A percentile compares a stretch with the other conserved stretches of the same genome.
phyloP scores from a whole-genome alignment of 805 yeast genomes.

The Cyberlindnera euphorbiae region DNA sequence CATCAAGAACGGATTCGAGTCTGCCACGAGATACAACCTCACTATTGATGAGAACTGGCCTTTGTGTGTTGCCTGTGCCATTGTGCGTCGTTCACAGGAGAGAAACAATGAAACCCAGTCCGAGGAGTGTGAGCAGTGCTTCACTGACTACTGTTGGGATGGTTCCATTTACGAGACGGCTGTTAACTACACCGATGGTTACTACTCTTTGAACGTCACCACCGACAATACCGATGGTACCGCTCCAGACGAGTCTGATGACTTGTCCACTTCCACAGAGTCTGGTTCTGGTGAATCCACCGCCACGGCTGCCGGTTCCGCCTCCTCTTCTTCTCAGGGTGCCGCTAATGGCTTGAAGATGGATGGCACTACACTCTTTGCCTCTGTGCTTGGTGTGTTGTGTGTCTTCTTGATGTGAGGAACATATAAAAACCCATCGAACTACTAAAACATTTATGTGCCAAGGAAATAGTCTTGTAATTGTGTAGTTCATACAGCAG shows the following conservation, averaged over 20 bases:
- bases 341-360: slow-evolving; percentile 2
- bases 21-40: slow-evolving; percentile 58
- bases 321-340: slow-evolving; percentile 5
- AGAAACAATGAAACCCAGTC: slow-evolving; percentile 52
- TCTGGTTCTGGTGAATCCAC: slow-evolving; percentile 2
- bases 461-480: background rate
- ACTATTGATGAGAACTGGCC: slow-evolving; percentile 67
- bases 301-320: slow-evolving; percentile 3
- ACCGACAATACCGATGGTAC: slow-evolving; percentile 1
- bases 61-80: slow-evolving; percentile 79
- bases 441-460: background rate
- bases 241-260: slow-evolving; percentile 8
- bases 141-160: slow-evolving; percentile 72
- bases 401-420: background rate
- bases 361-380: slow-evolving; percentile 7
- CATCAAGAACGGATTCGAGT: slow-evolving; percentile 72
- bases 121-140: slow-evolving; percentile 68
- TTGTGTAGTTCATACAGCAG: slow-evolving; percentile 3
- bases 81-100: slow-evolving; percentile 74
- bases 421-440: background rate
- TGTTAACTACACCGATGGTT: slow-evolving; percentile 5
- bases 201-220: slow-evolving; percentile 9
- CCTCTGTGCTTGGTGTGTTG: slow-evolving; percentile 9
- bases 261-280: no score
- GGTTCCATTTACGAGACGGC: slow-evolving; percentile 31